Base-by-base conservation (phyloP, 441 rosid species). In the Erodium trifolium region DNA sequence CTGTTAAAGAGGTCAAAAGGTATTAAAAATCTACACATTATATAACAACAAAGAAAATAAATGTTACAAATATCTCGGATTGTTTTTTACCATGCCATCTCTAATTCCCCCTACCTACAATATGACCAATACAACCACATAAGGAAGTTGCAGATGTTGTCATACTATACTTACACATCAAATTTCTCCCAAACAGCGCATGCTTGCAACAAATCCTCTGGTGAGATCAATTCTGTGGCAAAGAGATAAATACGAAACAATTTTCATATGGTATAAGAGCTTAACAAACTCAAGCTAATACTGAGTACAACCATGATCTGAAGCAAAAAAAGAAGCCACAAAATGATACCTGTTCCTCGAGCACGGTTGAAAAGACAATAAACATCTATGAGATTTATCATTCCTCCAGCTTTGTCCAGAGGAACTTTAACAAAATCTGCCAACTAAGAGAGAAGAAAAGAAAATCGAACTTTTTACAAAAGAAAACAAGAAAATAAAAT, bases 311-410 rank as follows among this genome's bases (percentile, higher is more conserved):
- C 49, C 65, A 5, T 27, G 63, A 45, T 27, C 17, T 63, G 71
- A 72, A 6, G 51, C 70, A 19, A 13, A 31, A 63, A 62, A 66
- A 39, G 57, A 6, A 8, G 66, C 16, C 5, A 29, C 14, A 72
- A 65, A 35, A 75, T n/a, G 67, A 60, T 77, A 92, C 98, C 97
- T 85, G 96, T 93, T 71, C 99, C 97, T 37, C 97, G 85, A 70
- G 96, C 99, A 69, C 97, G 97, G 70, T 91, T 93, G 80, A 93
- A 93, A 76, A 88, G 93, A 79, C 93, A 93, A 78, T 93, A 93
- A 51, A 87, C 80, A 78, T 93, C 97, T 69, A 92, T 88, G 70
- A 93, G 97, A 73, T 85, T 93, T 76, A 93, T 89, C 97, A 93
- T 87, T 39, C 97, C 98, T 49, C 98, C 97, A 70, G 94, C 87